phyloP scores from a whole-genome alignment of 2,329 filamentous ascomycete genomes.

The Pyrenochaeta sp. region DNA sequence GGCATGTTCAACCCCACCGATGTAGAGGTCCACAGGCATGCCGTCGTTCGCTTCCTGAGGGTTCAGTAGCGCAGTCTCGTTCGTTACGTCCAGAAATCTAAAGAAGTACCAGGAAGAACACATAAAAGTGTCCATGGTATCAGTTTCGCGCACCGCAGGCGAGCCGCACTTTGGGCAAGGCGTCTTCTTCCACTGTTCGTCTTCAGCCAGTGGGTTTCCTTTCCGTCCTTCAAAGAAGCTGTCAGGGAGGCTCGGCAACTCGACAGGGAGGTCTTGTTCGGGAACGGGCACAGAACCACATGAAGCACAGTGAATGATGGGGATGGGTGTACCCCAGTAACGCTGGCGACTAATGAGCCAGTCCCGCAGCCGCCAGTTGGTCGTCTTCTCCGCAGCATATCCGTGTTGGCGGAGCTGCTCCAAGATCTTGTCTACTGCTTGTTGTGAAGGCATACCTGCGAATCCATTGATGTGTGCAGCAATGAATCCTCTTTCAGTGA shows the following conservation, averaged over 20 bases:
- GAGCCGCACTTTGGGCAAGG: conserved; percentile 77
- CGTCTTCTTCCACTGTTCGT: conserved; percentile 77
- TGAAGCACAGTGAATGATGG: conserved; percentile 79
- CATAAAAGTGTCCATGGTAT: conserved; percentile 97
- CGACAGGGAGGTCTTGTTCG: conserved; percentile 76
- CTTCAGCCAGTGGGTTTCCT: conserved; percentile 79
- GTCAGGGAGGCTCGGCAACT: conserved; percentile 73
- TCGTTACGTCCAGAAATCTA: conserved; percentile 77
- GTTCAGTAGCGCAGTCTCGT: conserved; percentile 68
- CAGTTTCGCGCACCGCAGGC: conserved; percentile 81
- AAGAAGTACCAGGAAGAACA: conserved; percentile 96
- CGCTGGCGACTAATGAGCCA: conserved; percentile 93
- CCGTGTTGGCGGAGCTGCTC: conserved; percentile 57
- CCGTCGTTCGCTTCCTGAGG: conserved; percentile 62
- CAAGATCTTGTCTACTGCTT: conserved; percentile 70
- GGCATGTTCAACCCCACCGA: conserved; percentile 89
- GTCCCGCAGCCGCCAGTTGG: conserved; percentile 83
- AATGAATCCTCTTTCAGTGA: conserved; percentile 72
- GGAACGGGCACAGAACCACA: conserved; percentile 86
- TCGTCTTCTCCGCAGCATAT: conserved; percentile 67
- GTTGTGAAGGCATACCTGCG: conserved; percentile 68
- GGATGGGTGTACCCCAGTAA: conserved; percentile 92
- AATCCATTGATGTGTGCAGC: conserved; percentile 72
- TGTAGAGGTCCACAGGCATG: conserved; percentile 85
- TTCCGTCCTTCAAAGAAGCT: conserved; percentile 74